Conservation (phyloP, 345 rosid genomes). For the Stellera chamaejasme region DNA sequence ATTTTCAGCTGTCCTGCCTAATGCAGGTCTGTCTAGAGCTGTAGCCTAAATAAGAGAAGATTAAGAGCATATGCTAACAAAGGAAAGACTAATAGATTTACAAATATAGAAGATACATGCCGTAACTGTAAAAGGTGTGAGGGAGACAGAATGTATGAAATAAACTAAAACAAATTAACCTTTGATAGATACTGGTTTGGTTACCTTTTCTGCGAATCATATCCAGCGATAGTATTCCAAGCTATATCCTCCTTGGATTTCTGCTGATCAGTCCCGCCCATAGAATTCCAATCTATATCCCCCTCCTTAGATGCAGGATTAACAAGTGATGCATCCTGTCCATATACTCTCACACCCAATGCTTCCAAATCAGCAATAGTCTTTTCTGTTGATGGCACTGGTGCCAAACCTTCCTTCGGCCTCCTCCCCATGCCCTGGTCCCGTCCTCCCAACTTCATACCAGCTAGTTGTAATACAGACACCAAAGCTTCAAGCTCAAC, state of each 20-base stretch:
- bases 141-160: too few relatives aligned
- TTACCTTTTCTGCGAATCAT: conserved; percentile 78
- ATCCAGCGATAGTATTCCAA: conserved; percentile 95
- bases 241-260: conserved; percentile 46
- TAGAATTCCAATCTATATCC: conserved; percentile 81
- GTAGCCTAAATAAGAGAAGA: too few relatives aligned
- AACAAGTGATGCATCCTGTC: conserved; percentile 43
- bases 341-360: conserved; percentile 84
- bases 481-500: conserved; percentile 85
- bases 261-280: conserved; percentile 89
- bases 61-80: too few relatives aligned
- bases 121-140: too few relatives aligned
- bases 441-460: conserved; percentile 39
- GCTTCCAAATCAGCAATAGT: conserved; percentile 52
- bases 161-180: neutral
- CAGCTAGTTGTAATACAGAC: conserved; percentile 60
- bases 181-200: conserved; percentile 1
- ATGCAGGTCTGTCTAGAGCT: too few relatives aligned
- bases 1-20: too few relatives aligned
- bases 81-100: too few relatives aligned
- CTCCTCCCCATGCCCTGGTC: conserved; percentile 25
- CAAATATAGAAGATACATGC: too few relatives aligned
- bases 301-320: conserved; percentile 18
- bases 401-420: conserved; percentile 30
- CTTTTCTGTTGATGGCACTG: conserved; percentile 37